phyloP scores from a whole-genome alignment of 176 grass and related monocot genomes.

The Microstegium vimineum region DNA sequence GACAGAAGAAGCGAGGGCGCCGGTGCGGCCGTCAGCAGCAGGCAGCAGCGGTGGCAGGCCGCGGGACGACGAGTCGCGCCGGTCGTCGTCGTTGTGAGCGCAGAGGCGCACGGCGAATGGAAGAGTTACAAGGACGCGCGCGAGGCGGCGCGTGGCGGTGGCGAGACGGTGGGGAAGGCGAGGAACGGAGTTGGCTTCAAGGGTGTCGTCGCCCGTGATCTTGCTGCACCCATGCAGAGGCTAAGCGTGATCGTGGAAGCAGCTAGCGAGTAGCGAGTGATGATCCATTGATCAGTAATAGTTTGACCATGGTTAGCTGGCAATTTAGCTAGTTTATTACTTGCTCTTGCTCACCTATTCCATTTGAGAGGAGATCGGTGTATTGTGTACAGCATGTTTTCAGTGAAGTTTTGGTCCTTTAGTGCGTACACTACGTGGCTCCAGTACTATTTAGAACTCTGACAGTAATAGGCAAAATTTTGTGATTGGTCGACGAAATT shows the following conservation, averaged over 20 bases:
- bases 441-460: not conserved
- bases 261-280: not conserved
- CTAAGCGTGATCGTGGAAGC: constrained; percentile 21
- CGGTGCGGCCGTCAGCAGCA: no score
- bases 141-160: no score
- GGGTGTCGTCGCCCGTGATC: not conserved
- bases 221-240: not conserved
- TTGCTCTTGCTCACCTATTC: not conserved
- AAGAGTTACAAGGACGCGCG: not conserved
- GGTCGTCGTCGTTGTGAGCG: not conserved
- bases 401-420: not conserved
- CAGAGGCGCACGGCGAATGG: not conserved
- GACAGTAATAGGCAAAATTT: not conserved
- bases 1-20: not conserved
- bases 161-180: no score
- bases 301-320: no score
- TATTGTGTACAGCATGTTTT: not conserved
- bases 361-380: not conserved
- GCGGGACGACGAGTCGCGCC: not conserved
- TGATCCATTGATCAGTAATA: not conserved
- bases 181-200: not conserved
- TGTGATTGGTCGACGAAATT: no score
- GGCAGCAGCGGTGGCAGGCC: not conserved
- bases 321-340: not conserved
- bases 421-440: not conserved